phyloP scores from a whole-genome alignment of 169 alveolate genomes.

The Eimeria zaria region DNA sequence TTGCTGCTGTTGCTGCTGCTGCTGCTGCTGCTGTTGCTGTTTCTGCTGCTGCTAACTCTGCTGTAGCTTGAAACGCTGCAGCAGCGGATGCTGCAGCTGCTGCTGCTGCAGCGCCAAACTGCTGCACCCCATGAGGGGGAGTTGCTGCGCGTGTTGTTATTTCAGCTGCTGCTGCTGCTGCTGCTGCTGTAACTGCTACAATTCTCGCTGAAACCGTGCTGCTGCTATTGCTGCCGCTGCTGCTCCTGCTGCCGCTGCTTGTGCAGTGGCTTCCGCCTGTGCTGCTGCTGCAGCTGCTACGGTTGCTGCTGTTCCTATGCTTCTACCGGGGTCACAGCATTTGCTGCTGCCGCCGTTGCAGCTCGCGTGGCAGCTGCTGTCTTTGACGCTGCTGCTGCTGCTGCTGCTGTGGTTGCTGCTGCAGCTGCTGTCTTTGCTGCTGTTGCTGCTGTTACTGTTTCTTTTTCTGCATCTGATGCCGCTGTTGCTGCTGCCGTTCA shows the following conservation, averaged over 20 bases:
- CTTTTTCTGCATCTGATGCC: too few relatives aligned
- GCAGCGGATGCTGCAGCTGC: neutral
- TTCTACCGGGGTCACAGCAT: neutral
- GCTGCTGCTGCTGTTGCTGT: too few relatives aligned
- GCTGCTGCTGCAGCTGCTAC: neutral
- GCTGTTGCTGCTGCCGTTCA: too few relatives aligned
- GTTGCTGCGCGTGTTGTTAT: neutral
- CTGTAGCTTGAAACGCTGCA: neutral
- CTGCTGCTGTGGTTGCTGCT: neutral
- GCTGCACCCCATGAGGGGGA: neutral
- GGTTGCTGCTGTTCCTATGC: neutral
- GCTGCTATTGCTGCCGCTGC: neutral
- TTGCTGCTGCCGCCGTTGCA: constrained; percentile 4
- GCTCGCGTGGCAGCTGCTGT: neutral
- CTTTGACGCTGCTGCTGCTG: constrained; percentile 12
- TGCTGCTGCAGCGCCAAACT: neutral
- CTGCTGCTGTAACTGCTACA: neutral
- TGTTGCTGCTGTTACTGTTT: too few relatives aligned
- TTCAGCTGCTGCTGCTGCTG: neutral
- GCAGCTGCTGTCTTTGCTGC: neutral
- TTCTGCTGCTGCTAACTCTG: neutral
- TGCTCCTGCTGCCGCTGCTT: neutral
- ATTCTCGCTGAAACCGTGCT: too few relatives aligned
- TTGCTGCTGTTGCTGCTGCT: too few relatives aligned
- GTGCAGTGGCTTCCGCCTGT: neutral